Base-by-base conservation (phyloP, 2,329 filamentous ascomycete genomes). In the Bertia moriformis region DNA sequence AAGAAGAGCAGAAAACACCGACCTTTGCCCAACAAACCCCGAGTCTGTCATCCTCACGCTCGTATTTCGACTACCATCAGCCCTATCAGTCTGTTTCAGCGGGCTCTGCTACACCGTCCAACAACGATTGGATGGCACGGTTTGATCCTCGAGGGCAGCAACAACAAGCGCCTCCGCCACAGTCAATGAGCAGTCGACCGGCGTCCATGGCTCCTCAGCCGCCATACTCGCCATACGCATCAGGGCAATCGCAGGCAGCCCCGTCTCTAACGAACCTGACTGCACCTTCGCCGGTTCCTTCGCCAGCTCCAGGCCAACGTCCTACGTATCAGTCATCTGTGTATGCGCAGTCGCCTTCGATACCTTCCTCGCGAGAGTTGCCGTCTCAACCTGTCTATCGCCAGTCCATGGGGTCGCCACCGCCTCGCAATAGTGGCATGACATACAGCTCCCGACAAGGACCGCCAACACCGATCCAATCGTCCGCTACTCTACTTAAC, bases 111-210 rank as follows among this genome's bases (percentile, higher is more conserved):
- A 40, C 44, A 13, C 47, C 55, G 4, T 47, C 51, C 5, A 57
- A 48, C 39, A 56, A 55, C 40, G 59, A 61, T 41, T 62, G 59
- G 59, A 57, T 61, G 50, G 56, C 57, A 35, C 52, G 58, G 30
- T 60, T 61, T 41, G 59, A 62, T 41, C 59, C 59, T 18, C 46
- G 59, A 39, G 53, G 51, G 18, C 57, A 59, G 38, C 45, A 48
- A 15, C 46, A 49, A 35, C 44, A 15, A 14, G 17, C 29, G 38
- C 41, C 41, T 18, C 43, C 40, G 18, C 24, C 38, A 18, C 42
- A 42, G 19, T n/a, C 24, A 14, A 22, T 39, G 12, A 37, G 40
- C 27, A 38, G 37, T 19, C 30, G 35, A 4, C 18, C 36, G 7
- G 39, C 32, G 10, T 13, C 32, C 7, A 17, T 17, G 14, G 46